A percentile compares a stretch with the other conserved stretches of the same genome.
phyloP scores from a whole-genome alignment of 305 asterid species.

The Fraxinus baroniana region DNA sequence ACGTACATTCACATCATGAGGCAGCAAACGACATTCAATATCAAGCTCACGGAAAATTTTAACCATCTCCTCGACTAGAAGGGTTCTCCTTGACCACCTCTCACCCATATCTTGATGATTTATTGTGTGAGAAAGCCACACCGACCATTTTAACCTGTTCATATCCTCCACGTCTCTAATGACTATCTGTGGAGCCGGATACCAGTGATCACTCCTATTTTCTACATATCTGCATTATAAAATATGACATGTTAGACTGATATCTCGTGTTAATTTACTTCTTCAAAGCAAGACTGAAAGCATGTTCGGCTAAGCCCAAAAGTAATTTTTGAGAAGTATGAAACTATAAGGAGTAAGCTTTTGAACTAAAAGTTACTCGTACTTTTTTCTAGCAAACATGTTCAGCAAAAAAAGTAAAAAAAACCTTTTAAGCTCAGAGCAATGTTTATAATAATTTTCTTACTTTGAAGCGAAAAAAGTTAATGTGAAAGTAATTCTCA shows the following conservation, averaged over 20 bases:
- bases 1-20: not conserved
- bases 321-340: not conserved
- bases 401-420: too few relatives aligned
- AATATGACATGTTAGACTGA: not conserved
- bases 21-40: not conserved
- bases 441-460: too few relatives aligned
- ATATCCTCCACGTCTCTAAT: not conserved
- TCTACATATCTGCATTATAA: not conserved
- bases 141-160: not conserved
- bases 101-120: conserved; percentile 47
- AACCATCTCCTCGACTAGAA: conserved; percentile 31
- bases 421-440: not conserved
- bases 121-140: conserved; percentile 20
- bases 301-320: not conserved
- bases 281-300: not conserved
- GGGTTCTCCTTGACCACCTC: conserved; percentile 42
- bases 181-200: not conserved
- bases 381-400: not conserved
- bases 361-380: not conserved
- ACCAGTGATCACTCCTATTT: not conserved
- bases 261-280: not conserved
- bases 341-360: not conserved
- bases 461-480: not conserved
- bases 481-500: too few relatives aligned
- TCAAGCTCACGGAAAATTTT: not conserved